A percentile compares a stretch with the other conserved stretches of the same genome.
Conservation (phyloP, 345 rosid genomes). For the Euphorbia pulcherrima region DNA sequence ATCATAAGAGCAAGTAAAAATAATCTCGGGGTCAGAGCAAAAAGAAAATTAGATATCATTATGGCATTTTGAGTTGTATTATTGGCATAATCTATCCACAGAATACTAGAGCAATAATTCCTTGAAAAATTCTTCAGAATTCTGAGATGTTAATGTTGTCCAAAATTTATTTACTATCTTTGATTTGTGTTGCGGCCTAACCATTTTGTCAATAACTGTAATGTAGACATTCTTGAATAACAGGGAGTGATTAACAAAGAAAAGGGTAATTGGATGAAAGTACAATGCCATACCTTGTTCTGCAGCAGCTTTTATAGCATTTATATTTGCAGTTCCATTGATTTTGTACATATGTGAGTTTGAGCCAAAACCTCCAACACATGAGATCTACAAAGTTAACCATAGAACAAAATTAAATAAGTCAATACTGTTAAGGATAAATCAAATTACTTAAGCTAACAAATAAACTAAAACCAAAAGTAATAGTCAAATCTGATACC, state of each 20-base stretch:
- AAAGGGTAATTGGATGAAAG: background rate
- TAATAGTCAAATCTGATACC: constrained; percentile 32
- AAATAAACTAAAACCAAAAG: background rate
- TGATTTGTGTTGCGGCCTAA: background rate
- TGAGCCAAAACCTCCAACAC: constrained; percentile 64
- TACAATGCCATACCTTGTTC: constrained; percentile 38
- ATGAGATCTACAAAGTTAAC: constrained; percentile 40
- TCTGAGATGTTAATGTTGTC: background rate
- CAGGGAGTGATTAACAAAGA: background rate
- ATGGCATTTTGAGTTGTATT: too few species aligned
- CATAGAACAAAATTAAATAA: background rate
- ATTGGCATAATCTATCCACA: too few species aligned
- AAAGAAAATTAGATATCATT: too few species aligned
- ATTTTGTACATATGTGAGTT: constrained; percentile 48
- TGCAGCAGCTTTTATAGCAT: constrained; percentile 49
- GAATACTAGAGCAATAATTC: background rate
- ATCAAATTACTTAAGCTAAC: background rate
- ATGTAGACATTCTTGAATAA: background rate
- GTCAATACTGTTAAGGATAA: background rate
- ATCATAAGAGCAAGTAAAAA: too few species aligned
- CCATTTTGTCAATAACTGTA: background rate
- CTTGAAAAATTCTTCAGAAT: background rate
- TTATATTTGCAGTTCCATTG: constrained; percentile 59
- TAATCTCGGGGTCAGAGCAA: too few species aligned
- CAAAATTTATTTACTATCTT: background rate